Percentiles rank a stretch among this genome's conserved stretches.
These are phyloP conservation scores for Fusarium sp. DNA, from an alignment of 2,329 filamentous ascomycete species.

Conservation along the genomic window DNA sequence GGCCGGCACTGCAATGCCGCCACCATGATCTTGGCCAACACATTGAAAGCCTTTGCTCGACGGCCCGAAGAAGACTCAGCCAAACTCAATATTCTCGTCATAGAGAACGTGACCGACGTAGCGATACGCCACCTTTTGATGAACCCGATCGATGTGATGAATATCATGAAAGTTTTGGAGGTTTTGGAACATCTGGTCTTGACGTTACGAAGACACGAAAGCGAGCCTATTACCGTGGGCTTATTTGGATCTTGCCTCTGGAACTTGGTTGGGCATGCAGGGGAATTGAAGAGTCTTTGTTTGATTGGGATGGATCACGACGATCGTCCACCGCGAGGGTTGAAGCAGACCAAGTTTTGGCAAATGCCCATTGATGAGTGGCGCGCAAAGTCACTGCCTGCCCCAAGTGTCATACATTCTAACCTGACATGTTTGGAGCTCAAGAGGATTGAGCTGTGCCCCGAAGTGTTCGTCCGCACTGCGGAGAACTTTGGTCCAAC, in stretches of 20 bases:
- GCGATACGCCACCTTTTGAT: slow-evolving; percentile 59
- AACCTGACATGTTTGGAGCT: slow-evolving; percentile 56
- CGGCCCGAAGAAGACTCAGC: slow-evolving; percentile 56
- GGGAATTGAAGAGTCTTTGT: slow-evolving; percentile 57
- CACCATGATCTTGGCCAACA: slow-evolving; percentile 63
- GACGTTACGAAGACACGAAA: slow-evolving; percentile 57
- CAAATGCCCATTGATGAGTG: slow-evolving; percentile 52
- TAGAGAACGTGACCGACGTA: slow-evolving; percentile 61
- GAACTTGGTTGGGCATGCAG: slow-evolving; percentile 58
- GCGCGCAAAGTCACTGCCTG: slow-evolving; percentile 52
- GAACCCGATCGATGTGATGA: slow-evolving; percentile 61
- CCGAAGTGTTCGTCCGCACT: slow-evolving; percentile 49
- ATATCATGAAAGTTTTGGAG: slow-evolving; percentile 55
- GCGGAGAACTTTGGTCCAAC: slow-evolving; percentile 50
- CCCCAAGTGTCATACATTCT: slow-evolving; percentile 48
- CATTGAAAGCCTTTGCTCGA: slow-evolving; percentile 57
- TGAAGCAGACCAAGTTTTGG: slow-evolving; percentile 52
- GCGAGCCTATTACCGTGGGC: slow-evolving; percentile 46
- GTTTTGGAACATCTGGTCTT: slow-evolving; percentile 57
- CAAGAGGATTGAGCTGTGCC: slow-evolving; percentile 52
- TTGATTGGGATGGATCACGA: slow-evolving; percentile 57
- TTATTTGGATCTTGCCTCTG: slow-evolving; percentile 58
- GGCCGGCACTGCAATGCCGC: slow-evolving; percentile 56
- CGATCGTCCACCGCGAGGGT: slow-evolving; percentile 48
- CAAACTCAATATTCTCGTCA: slow-evolving; percentile 55